Evolutionary conservation across 2,329 filamentous ascomycete genomes (phyloP), one percentile per base, ranked within the genome.

Genomic region (Parastagonospora avenae): DNA sequence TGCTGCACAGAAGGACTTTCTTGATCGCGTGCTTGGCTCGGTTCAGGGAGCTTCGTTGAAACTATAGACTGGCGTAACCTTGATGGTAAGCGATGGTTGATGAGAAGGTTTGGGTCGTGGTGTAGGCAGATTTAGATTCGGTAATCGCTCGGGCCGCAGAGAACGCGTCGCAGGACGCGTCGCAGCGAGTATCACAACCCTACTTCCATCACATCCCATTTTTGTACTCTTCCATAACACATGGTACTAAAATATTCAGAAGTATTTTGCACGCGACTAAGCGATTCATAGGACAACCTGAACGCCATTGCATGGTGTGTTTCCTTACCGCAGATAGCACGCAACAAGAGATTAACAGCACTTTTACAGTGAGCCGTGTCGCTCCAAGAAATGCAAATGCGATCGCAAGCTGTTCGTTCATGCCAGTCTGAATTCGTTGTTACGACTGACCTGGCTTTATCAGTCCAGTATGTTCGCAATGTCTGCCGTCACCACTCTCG

Each of bases 301-400:
- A 64, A 67, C 37, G 45, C 60, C 1, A 66, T 67, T 27, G 63
- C 64, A 8, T 67, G 37, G 19, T 24, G 19, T 24, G 19, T 24
- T 3, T 24, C 19, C 3, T 3, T 5, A 24, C 19, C 3, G 19
- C 19, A 5, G 5, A 24, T 5, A 5, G 5, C 19, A 24, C 5
- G 3, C 3, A 24, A 3, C 19, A 24, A 5, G 19, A 3, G 19
- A 24, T 24, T 24, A 24, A 24, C 19, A 24, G 19, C 3, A 5
- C 19, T 5, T 3, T 24, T 24, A 5, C 19, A 24, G 64, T 50
- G 64, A 67, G 27, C 54, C 55, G 15, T 67, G 64, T 46, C 61
- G 64, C 16, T 50, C 62, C 31, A 67, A 63, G 42, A 66, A 67
- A 38, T 65, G 62, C 52, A 66, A 59, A 57, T 67, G 64, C 38